Conservation (phyloP, 139 green algal species). For the Chlorella sp. region DNA sequence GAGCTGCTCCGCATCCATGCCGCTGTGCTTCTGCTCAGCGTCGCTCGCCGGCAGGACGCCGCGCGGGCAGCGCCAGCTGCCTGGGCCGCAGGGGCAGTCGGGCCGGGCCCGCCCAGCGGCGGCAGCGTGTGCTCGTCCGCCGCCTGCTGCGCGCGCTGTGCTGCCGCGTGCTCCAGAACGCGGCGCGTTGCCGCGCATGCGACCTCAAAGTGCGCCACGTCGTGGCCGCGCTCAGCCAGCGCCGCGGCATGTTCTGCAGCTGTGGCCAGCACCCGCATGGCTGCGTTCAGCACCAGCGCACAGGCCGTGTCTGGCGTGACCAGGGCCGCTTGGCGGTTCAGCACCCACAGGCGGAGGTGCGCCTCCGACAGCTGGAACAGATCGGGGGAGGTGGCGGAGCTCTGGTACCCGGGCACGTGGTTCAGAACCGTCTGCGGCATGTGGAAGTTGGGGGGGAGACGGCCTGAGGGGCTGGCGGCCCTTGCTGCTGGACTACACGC, state of each 20-base stretch:
- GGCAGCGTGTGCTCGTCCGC: conserved; percentile 10
- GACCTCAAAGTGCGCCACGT: conserved; percentile 26
- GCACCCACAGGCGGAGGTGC: conserved; percentile 48
- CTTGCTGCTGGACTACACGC: neutral
- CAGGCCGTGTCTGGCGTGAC: conserved; percentile 7
- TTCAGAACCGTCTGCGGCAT: neutral
- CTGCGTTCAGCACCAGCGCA: conserved; percentile 1
- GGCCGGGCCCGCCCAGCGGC: neutral
- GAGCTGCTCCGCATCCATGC: conserved; percentile 3
- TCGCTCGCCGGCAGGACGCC: conserved; percentile 6
- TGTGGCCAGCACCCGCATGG: conserved; percentile 39
- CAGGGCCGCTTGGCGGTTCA: conserved; percentile 15
- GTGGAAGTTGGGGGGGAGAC: too few species aligned
- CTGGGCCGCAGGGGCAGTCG: neutral
- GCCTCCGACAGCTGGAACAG: conserved; percentile 23
- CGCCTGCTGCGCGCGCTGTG: neutral
- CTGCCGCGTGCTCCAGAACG: conserved; percentile 3
- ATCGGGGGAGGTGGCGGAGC: neutral
- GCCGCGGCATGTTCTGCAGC: conserved; percentile 25
- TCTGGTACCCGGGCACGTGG: neutral
- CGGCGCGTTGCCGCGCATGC: neutral
- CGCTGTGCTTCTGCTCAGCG: neutral
- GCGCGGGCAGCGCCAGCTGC: neutral
- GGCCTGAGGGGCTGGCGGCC: neutral
- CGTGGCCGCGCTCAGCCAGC: conserved; percentile 28